A percentile compares a stretch with the other conserved stretches of the same genome.
Evolutionary conservation across 2,329 filamentous ascomycete species (phyloP).

Genomic region (Coniochaeta pulveracea): DNA sequence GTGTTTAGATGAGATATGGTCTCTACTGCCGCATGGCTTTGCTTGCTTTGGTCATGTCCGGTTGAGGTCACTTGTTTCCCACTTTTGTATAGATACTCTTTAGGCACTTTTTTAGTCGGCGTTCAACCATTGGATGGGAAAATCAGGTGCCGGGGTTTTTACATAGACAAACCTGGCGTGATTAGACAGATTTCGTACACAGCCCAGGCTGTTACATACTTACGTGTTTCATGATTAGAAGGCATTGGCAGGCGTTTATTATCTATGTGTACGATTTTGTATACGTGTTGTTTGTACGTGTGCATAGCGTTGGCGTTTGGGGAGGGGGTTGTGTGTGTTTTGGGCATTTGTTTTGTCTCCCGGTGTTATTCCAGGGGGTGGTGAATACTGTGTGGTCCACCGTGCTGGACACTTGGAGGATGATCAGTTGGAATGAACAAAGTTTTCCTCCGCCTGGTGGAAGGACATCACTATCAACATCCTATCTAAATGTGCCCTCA

Average conservation of each 20-base stretch:
- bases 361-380: neutral
- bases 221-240: neutral
- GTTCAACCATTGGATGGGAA: neutral
- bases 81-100: neutral
- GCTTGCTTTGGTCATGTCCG: constrained; percentile 79
- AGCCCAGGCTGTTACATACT: constrained; percentile 1
- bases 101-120: neutral
- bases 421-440: no score
- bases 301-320: no score
- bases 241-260: neutral
- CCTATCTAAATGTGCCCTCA: no score
- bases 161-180: neutral
- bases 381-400: constrained; percentile 1
- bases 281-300: no score
- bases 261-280: no score
- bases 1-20: constrained; percentile 80
- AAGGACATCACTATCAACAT: no score
- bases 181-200: constrained; percentile 4
- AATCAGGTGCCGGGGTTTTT: constrained; percentile 2
- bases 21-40: constrained; percentile 97
- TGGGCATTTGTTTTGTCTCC: constrained; percentile 1
- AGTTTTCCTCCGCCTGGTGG: no score
- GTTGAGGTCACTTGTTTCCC: constrained; percentile 6
- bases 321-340: constrained; percentile 2
- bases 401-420: no score